Conservation (phyloP, 345 rosid genomes). For the Raphanus sativus region DNA sequence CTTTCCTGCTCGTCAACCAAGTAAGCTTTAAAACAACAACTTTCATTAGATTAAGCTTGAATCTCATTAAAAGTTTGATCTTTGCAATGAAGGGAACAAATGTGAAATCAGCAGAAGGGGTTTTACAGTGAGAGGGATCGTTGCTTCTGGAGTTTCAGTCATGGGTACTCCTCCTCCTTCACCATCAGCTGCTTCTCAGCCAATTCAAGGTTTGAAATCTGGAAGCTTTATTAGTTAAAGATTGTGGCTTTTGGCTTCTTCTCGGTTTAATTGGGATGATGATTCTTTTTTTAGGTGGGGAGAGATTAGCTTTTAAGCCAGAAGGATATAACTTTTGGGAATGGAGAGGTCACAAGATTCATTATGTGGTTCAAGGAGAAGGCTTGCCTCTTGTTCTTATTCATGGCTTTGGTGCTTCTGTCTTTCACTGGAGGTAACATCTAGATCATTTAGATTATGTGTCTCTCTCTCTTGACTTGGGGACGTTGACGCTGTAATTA, state of each 20-base stretch:
- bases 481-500: neutral
- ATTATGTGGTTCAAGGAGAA: conserved; percentile 93
- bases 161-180: conserved; percentile 43
- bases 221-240: neutral
- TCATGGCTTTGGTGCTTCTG: conserved; percentile 98
- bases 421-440: conserved; percentile 80
- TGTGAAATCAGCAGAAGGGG: conserved; percentile 67
- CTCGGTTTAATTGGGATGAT: neutral
- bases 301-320: conserved; percentile 77
- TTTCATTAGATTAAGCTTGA: neutral
- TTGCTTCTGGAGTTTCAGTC: conserved; percentile 74
- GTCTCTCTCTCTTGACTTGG: too few species aligned
- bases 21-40: conserved; percentile 38
- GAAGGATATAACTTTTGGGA: conserved; percentile 92
- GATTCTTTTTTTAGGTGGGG: conserved; percentile 51
- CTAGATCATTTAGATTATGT: neutral
- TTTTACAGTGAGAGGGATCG: conserved; percentile 64
- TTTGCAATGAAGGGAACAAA: conserved; percentile 54
- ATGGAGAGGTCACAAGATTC: conserved; percentile 87
- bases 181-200: conserved; percentile 41
- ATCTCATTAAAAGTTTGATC: neutral
- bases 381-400: conserved; percentile 86
- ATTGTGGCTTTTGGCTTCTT: neutral
- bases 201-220: conserved; percentile 53
- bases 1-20: conserved; percentile 44